Conservation (phyloP, 768 basidiomycete species). For the Pisolithus microcarpus region DNA sequence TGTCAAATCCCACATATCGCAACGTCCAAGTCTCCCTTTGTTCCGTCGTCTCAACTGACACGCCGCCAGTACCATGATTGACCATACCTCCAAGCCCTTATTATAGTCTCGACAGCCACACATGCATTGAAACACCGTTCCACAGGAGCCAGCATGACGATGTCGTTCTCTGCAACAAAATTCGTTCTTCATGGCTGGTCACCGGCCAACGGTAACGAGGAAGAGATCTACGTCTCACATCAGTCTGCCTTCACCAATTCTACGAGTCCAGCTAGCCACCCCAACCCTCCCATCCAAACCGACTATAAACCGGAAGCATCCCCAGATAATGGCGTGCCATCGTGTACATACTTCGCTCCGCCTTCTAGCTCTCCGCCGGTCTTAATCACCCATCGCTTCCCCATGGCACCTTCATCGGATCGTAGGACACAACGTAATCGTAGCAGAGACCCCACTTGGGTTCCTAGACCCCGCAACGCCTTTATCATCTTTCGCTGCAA, state of each 20-base stretch:
- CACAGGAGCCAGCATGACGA: neutral
- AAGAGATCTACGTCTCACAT: slow-evolving; percentile 21
- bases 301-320: slow-evolving; percentile 9
- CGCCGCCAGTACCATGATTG: neutral
- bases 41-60: neutral
- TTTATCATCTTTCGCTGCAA: slow-evolving; percentile 72
- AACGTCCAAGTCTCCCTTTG: neutral
- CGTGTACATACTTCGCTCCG: neutral
- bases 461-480: slow-evolving; percentile 61
- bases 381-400: neutral
- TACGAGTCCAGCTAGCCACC: slow-evolving; percentile 1
- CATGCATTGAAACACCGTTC: neutral
- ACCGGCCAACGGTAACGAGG: slow-evolving; percentile 20
- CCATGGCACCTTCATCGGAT: slow-evolving; percentile 31
- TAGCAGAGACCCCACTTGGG: slow-evolving; percentile 46
- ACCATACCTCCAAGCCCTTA: neutral
- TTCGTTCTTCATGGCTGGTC: slow-evolving; percentile 21
- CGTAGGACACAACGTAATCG: slow-evolving; percentile 34
- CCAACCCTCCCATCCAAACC: slow-evolving; percentile 6
- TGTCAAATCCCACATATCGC: neutral
- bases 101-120: neutral
- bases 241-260: slow-evolving; percentile 7
- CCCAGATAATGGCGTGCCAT: neutral
- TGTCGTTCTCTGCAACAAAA: slow-evolving; percentile 6
- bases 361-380: neutral